Evolutionary conservation across 352 stramenopile species (phyloP).

Genomic region (Phytophthora capsici): DNA sequence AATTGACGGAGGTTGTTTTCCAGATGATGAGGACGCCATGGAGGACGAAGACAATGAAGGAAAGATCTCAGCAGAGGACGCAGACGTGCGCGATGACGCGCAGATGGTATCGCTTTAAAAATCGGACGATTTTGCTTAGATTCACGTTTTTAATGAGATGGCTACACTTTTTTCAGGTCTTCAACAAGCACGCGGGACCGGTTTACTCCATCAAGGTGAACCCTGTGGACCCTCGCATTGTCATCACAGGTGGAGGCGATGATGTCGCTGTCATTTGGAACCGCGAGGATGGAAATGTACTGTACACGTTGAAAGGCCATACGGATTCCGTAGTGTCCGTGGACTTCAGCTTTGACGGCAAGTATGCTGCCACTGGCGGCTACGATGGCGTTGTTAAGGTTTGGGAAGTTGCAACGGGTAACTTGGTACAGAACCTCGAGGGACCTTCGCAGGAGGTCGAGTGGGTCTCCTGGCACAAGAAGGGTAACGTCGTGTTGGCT

Average conservation of each 20-base stretch:
- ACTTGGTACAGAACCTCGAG: slow-evolving; percentile 83
- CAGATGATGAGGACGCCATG: slow-evolving; percentile 73
- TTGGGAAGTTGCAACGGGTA: slow-evolving; percentile 88
- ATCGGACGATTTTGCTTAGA: too few relatives aligned
- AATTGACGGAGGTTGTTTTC: not conserved
- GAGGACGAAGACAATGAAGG: slow-evolving; percentile 65
- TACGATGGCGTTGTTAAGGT: slow-evolving; percentile 90
- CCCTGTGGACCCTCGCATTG: slow-evolving; percentile 77
- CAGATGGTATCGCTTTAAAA: slow-evolving; percentile 52
- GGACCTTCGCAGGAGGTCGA: slow-evolving; percentile 91
- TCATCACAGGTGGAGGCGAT: slow-evolving; percentile 85
- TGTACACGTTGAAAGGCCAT: slow-evolving; percentile 83
- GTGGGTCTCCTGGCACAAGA: slow-evolving; percentile 92
- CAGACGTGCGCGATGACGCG: slow-evolving; percentile 80
- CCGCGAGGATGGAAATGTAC: slow-evolving; percentile 75
- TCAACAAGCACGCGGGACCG: slow-evolving; percentile 74
- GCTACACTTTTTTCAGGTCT: slow-evolving; percentile 51
- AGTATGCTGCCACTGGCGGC: slow-evolving; percentile 85
- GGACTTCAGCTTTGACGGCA: slow-evolving; percentile 89
- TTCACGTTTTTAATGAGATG: slow-evolving; percentile 17
- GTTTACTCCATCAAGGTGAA: slow-evolving; percentile 89
- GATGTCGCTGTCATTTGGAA: slow-evolving; percentile 90
- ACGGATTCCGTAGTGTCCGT: slow-evolving; percentile 85
- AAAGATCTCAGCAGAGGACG: slow-evolving; percentile 65
- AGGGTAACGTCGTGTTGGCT: slow-evolving; percentile 90